Evolutionary conservation across 2,329 filamentous ascomycete species (phyloP).

Genomic region (Dothidotthia symphoricarpi): DNA sequence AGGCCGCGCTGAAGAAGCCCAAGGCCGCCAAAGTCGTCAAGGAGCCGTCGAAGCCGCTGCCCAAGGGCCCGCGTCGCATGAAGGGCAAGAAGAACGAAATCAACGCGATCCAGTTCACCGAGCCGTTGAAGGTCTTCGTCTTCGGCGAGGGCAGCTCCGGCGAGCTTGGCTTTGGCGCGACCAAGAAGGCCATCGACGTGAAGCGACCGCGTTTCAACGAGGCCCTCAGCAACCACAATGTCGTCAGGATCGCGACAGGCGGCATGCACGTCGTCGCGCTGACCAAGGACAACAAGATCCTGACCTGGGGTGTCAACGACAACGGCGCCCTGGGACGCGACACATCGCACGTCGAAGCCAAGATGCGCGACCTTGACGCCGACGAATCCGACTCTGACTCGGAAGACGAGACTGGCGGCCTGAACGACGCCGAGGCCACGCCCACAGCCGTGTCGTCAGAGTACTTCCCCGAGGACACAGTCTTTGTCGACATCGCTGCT

Average conservation of each 20-base stretch:
- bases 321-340: constrained; percentile 76
- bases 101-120: constrained; percentile 61
- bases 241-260: constrained; percentile 74
- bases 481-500: constrained; percentile 66
- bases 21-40: constrained; percentile 5
- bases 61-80: constrained; percentile 34
- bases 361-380: constrained; percentile 53
- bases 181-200: constrained; percentile 66
- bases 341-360: constrained; percentile 64
- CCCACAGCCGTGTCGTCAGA: constrained; percentile 59
- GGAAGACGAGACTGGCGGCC: constrained; percentile 58
- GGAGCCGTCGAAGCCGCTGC: constrained; percentile 17
- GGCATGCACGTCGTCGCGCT: constrained; percentile 79
- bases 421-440: constrained; percentile 72
- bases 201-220: constrained; percentile 71
- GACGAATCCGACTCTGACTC: constrained; percentile 47
- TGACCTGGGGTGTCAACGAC: constrained; percentile 88
- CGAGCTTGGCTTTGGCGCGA: constrained; percentile 74
- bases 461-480: constrained; percentile 60
- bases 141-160: constrained; percentile 79
- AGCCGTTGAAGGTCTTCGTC: constrained; percentile 70
- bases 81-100: constrained; percentile 48
- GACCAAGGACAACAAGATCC: constrained; percentile 75
- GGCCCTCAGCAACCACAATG: constrained; percentile 58
- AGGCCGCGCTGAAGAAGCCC: constrained; percentile 16